Evolutionary conservation across 331 rosid species (phyloP).

Genomic region (Acacia concinna): DNA sequence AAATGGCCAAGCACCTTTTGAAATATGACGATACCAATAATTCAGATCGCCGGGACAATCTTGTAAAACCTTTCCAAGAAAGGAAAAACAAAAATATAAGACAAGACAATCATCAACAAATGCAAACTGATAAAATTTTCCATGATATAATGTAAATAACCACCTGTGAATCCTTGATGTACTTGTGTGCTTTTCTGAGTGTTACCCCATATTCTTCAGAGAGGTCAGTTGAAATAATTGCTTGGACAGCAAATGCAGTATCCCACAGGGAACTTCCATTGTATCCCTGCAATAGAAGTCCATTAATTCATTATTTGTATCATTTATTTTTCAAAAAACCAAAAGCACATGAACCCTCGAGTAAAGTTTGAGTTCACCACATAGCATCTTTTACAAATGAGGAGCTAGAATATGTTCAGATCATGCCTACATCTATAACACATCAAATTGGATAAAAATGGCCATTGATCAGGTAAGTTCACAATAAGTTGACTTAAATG

Average conservation of each 20-base stretch:
- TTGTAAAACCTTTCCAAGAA: slow-evolving; percentile 59
- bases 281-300: slow-evolving; percentile 66
- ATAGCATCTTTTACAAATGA: slow-evolving; percentile 25
- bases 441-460: slow-evolving; percentile 23
- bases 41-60: slow-evolving; percentile 78
- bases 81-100: neutral
- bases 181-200: slow-evolving; percentile 64
- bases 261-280: slow-evolving; percentile 97
- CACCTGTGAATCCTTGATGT: slow-evolving; percentile 75
- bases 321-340: neutral
- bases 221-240: slow-evolving; percentile 71
- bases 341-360: slow-evolving; percentile 18
- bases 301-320: slow-evolving; percentile 17
- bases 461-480: slow-evolving; percentile 28
- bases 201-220: slow-evolving; percentile 59
- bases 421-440: slow-evolving; percentile 27
- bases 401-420: slow-evolving; percentile 7
- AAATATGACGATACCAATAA: slow-evolving; percentile 88
- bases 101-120: slow-evolving; percentile 28
- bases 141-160: slow-evolving; percentile 18
- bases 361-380: slow-evolving; percentile 7
- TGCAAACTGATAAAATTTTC: neutral
- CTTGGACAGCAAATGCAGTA: slow-evolving; percentile 72
- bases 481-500: slow-evolving; percentile 32
- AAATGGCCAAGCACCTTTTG: slow-evolving; percentile 96